A percentile compares a stretch with the other conserved stretches of the same genome.
Evolutionary conservation across 2,329 filamentous ascomycete species (phyloP).

Genomic region (Xylariales sp.): DNA sequence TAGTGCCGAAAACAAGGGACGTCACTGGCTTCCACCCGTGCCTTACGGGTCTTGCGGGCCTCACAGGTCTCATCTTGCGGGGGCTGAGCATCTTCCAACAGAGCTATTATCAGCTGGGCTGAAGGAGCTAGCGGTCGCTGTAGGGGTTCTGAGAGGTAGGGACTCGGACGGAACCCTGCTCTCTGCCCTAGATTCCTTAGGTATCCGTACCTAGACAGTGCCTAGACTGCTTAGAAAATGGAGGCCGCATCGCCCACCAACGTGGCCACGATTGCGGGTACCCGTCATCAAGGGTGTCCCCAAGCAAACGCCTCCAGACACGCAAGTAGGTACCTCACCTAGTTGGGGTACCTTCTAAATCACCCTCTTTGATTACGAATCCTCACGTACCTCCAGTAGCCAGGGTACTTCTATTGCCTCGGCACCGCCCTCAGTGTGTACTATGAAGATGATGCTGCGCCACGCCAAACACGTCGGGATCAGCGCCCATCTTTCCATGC

Average conservation of each 20-base stretch:
- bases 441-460: slow-evolving; percentile 41
- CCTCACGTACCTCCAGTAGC: slow-evolving; percentile 16
- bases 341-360: not conserved
- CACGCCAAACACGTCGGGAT: slow-evolving; percentile 44
- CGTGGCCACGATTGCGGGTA: slow-evolving; percentile 25
- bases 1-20: slow-evolving; percentile 18
- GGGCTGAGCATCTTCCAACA: slow-evolving; percentile 33
- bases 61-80: not conserved
- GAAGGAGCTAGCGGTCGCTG: not conserved
- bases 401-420: slow-evolving; percentile 21
- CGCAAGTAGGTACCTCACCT: not conserved
- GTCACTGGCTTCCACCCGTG: not conserved
- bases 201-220: too few relatives aligned
- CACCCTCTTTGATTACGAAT: not conserved
- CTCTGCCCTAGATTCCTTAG: too few relatives aligned
- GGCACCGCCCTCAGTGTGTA: not conserved
- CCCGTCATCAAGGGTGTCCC: slow-evolving; percentile 13
- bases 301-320: slow-evolving; percentile 19
- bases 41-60: not conserved
- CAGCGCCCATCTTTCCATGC: slow-evolving; percentile 34
- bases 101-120: slow-evolving; percentile 37
- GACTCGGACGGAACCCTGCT: not conserved
- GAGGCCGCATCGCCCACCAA: slow-evolving; percentile 22
- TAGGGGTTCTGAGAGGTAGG: too few relatives aligned
- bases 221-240: too few relatives aligned